Percentiles rank a stretch among this genome's conserved stretches.
Conservation (phyloP, 805 yeast species). For the Wickerhamiella australiensis region DNA sequence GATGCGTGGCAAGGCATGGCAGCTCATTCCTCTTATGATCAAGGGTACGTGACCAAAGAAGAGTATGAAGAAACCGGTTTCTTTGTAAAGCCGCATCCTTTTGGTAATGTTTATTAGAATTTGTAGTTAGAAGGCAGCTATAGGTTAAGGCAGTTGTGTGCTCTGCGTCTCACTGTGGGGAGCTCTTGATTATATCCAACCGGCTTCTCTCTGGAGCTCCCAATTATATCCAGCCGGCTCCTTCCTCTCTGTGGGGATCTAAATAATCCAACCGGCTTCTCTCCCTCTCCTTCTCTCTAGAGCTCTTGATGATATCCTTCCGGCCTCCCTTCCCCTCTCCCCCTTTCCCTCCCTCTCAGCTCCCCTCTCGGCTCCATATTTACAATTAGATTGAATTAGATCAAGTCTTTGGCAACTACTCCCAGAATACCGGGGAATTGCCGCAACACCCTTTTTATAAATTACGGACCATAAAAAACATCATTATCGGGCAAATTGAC, state of each 20-base stretch:
- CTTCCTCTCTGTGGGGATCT: too few relatives aligned
- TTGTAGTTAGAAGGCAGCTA: background rate
- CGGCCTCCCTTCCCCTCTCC: too few relatives aligned
- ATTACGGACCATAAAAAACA: background rate
- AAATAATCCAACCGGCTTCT: too few relatives aligned
- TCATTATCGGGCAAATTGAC: constrained; percentile 20
- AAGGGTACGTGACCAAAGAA: constrained; percentile 44
- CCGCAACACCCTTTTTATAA: background rate
- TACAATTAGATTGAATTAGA: background rate
- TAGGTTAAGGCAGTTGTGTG: too few relatives aligned
- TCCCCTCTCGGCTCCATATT: background rate
- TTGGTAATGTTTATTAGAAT: constrained; percentile 42
- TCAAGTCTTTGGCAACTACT: background rate
- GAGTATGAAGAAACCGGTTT: constrained; percentile 85
- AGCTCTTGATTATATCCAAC: too few relatives aligned
- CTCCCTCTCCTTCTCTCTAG: too few relatives aligned
- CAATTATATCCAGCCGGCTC: too few relatives aligned
- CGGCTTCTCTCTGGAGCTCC: too few relatives aligned
- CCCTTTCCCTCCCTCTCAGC: too few relatives aligned
- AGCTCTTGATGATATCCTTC: too few relatives aligned
- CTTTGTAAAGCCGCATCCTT: constrained; percentile 75
- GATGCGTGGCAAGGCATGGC: constrained; percentile 97
- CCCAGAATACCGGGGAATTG: too few relatives aligned
- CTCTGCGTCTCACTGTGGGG: too few relatives aligned
- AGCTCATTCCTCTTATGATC: constrained; percentile 45